Evolutionary conservation across 441 rosid genomes (phyloP), one percentile per base, ranked within the genome.

Genomic region (Cnidoscolus chayamansa): DNA sequence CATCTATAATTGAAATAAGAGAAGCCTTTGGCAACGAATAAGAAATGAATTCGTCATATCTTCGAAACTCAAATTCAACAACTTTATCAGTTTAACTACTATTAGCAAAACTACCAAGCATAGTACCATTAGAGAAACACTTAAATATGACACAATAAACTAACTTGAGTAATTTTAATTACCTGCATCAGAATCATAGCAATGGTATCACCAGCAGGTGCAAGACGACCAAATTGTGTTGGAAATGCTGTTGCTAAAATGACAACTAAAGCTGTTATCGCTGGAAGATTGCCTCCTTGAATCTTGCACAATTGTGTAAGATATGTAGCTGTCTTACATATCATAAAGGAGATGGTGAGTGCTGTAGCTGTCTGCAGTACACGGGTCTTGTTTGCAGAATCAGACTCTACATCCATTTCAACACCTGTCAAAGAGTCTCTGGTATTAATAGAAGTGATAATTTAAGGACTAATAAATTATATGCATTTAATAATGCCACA

Each of bases 131-230:
- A 61, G 47, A 61, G 20, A 61, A 15, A 61, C 47, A 13, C 64
- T 32, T 32, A 16, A 61, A 1, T 11, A 8, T 30, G 40, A 3
- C 16, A 5, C 15, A 37, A 43, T 40, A 63, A 11, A 58, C 37
- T 40, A 64, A 51, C 60, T 16, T 65, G 20, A 64, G 49, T 65
- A 30, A 2, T 3, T 43, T 68, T 43, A 43, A 65, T 79, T 63
- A 86, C 97, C 96, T 92, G 96, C 90, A 92, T 92, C 74, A 90
- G 87, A 79, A 88, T 82, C 60, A 92, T 31, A 76, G 95, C 92
- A 83, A 91, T 85, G 63, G 92, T 88, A 79, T 90, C 94, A 62
- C 94, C 90, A 12, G 94, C 74, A 54, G 94, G 89, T 77, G 96
- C 97, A 76, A 90, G 88, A 65, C 76, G 75, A 72, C 81, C 80